These are phyloP conservation scores for Kazachstania sp. DNA, from an alignment of 1,139 yeast genomes.

Conservation along the genomic window DNA sequence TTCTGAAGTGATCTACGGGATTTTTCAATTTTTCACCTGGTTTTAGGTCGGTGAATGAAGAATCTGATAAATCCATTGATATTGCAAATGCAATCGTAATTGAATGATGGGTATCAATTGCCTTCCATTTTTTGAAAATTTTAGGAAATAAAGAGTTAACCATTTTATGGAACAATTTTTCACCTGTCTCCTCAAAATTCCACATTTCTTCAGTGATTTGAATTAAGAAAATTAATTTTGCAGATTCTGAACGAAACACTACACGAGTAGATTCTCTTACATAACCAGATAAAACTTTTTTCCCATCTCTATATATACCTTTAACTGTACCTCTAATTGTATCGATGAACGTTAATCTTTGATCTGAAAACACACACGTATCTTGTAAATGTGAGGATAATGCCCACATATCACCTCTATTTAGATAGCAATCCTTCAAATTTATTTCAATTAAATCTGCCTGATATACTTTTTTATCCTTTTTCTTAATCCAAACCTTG, in stretches of 20 bases:
- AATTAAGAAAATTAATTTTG: conserved; percentile 70
- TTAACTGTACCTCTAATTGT: conserved; percentile 57
- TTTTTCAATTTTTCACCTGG: conserved; percentile 69
- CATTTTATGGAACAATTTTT: conserved; percentile 83
- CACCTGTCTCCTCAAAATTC: conserved; percentile 96
- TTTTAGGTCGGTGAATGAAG: conserved; percentile 45
- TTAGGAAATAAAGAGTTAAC: conserved; percentile 86
- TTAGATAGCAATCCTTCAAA: conserved; percentile 69
- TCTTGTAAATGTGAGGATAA: conserved; percentile 55
- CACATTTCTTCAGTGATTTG: conserved; percentile 96
- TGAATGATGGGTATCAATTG: conserved; percentile 78
- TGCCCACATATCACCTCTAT: conserved; percentile 93
- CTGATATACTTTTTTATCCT: conserved; percentile 42
- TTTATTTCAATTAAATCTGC: conserved; percentile 79
- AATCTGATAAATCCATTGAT: conserved; percentile 60
- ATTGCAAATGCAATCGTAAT: conserved; percentile 80
- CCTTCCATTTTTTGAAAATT: conserved; percentile 81
- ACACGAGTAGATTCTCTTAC: conserved; percentile 69
- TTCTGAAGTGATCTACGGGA: conserved; percentile 75
- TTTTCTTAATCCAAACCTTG: conserved; percentile 48
- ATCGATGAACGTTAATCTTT: conserved; percentile 56
- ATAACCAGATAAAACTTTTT: conserved; percentile 53
- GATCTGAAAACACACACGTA: conserved; percentile 59
- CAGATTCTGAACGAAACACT: conserved; percentile 84
- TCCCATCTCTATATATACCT: conserved; percentile 64